Evolutionary conservation across 1,139 yeast genomes (phyloP), one percentile per base, ranked within the genome.

Genomic region (Yamadazyma diddensiae): DNA sequence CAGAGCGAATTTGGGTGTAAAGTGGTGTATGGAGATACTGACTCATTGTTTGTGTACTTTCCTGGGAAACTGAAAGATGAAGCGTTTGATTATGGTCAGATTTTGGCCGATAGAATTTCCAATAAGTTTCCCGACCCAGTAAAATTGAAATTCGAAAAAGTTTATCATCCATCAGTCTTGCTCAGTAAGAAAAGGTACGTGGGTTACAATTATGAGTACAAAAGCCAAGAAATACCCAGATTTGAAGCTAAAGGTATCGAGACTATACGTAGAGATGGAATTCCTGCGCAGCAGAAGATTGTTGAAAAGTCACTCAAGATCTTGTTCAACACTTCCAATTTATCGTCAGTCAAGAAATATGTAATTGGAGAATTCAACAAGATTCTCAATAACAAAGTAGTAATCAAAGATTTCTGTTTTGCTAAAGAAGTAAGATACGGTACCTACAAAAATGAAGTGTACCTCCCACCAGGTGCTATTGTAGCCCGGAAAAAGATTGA

Each of bases 171-270:
- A 0, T 78, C 90, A 44, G 75, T 92, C 3, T 56, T 92, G 29
- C 62, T 88, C 26, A 83, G 94, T 17, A 92, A 92, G 54, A 92
- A 92, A 50, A 58, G 98, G 29, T 92, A 92, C 52, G 96, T 88
- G 15, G 98, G 98, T 0, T 78, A 55, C 49, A 71, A 84, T 35
- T 90, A 72, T 55, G 95, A 85, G 43, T 52, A 57, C 21, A 71
- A 65, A 24, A 59, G 58, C 12, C 90, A 84, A 46, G 45, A 34
- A 3, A 58, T 44, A 6, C 87, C 96, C 0, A 70, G 59, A 19
- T 90, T 92, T 55, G 97, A 92, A 61, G 97, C 98, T 3, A 92
- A 92, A 48, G 98, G 98, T 1, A 88, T 87, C 12, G 98, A 92
- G 54, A 92, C 97, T 0, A 84, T 92, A 0, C 58, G 98, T 39